Base-by-base conservation (phyloP, 2,329 filamentous ascomycete species). In the Phialocephala sp. region DNA sequence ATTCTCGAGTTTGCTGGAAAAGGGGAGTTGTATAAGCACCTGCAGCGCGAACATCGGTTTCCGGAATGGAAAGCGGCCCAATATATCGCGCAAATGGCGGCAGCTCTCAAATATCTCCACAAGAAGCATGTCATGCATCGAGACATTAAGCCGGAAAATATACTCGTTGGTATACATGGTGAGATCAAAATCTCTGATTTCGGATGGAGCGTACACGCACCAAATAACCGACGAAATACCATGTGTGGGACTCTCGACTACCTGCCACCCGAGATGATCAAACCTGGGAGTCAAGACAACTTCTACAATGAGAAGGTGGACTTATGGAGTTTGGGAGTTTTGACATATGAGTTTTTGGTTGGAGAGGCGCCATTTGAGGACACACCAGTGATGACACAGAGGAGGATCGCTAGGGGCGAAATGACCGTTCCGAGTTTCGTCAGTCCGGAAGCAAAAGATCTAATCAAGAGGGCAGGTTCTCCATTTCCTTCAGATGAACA, bases 151-250 rank as follows among this genome's bases (percentile, higher is more conserved):
- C 94, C 94, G 2, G 94, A 98, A 80, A 98, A 98, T 75, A 98
- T 98, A 70, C 85, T 98, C 24, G 90, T 98, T 36, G 94, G 94
- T 15, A 93, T 98, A 66, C 94, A 98, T 76, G 95, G 94, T 71
- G 95, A 99, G 83, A 94, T 99, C 81, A 99, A 99, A 80, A 94
- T 99, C 75, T 96, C 93, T 4, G 95, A 99, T 79, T 99, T 98
- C 76, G 94, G 95, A 59, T 99, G 95, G 95, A 96, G 92, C 77
- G 95, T 98, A 4, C 95, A 99, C 79, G 95, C 95, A 5, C 95
- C 95, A 35, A 97, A 97, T 79, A 96, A 94, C 81, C 85, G 95
- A 72, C 86, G 95, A 68, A 91, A 94, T 76, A 99, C 95, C 63
- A 94, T 98, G 88, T 99, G 95, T 78, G 95, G 95, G 69, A 99